Conservation (phyloP, 768 basidiomycete species). For the Amanita subjunquillea region DNA sequence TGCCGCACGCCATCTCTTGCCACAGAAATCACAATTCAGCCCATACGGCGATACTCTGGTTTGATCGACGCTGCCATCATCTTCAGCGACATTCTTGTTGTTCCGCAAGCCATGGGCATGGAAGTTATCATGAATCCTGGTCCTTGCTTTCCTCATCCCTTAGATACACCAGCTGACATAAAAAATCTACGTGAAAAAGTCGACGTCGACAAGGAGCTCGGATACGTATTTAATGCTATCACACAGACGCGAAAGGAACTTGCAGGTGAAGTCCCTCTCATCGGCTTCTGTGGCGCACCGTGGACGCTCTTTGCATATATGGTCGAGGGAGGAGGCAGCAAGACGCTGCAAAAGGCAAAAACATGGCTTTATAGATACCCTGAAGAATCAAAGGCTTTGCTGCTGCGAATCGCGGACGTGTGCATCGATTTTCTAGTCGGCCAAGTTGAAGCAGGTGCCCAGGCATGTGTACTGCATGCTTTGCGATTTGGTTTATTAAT, state of each 20-base stretch:
- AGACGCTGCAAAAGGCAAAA: constrained; percentile 85
- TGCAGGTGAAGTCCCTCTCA: constrained; percentile 85
- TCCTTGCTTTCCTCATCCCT: constrained; percentile 81
- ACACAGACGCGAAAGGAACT: constrained; percentile 73
- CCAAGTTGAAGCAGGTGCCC: constrained; percentile 91
- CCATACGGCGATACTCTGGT: constrained; percentile 78
- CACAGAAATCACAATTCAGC: constrained; percentile 84
- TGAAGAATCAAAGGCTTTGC: constrained; percentile 66
- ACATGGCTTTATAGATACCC: constrained; percentile 92
- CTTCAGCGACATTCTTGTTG: constrained; percentile 96
- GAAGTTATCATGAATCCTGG: constrained; percentile 90
- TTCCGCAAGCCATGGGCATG: constrained; percentile 98
- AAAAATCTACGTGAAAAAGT: constrained; percentile 49
- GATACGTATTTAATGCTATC: constrained; percentile 90
- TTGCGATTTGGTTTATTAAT: background rate
- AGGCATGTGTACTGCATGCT: constrained; percentile 39
- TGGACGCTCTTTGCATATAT: constrained; percentile 99
- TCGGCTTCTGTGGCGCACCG: constrained; percentile 95
- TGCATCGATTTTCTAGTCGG: constrained; percentile 87
- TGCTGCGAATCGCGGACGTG: constrained; percentile 76
- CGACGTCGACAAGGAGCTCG: constrained; percentile 74
- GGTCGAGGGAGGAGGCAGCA: constrained; percentile 93
- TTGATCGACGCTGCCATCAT: constrained; percentile 95
- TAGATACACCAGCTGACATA: constrained; percentile 68
- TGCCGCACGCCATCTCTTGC: constrained; percentile 90